Conservation (phyloP, 129 eudicot genomes). For the Pittosporum tobira region DNA sequence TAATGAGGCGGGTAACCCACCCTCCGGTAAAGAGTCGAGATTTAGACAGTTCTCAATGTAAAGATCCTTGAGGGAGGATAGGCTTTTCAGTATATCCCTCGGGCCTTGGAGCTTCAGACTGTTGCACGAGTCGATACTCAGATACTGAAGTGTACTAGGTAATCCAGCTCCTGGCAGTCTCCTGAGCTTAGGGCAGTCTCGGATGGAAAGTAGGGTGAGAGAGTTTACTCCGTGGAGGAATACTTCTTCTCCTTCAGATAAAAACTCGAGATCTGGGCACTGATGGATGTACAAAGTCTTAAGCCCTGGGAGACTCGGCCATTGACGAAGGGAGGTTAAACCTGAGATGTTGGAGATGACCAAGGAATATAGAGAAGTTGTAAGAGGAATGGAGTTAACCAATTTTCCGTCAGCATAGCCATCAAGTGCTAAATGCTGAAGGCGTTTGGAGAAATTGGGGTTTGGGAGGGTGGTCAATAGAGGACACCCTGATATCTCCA, state of each 20-base stretch:
- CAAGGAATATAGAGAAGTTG: conserved; percentile 10
- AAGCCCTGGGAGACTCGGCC: conserved; percentile 12
- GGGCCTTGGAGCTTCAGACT: conserved; percentile 8
- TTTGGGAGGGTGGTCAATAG: conserved; percentile 6
- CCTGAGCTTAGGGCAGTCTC: conserved; percentile 6
- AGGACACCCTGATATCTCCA: conserved; percentile 14
- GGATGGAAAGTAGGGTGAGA: background rate
- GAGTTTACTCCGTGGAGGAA: background rate
- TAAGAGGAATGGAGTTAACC: background rate
- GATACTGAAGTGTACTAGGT: conserved; percentile 6
- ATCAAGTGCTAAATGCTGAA: conserved; percentile 3
- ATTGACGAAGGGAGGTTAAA: conserved; percentile 9
- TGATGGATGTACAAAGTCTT: conserved; percentile 7
- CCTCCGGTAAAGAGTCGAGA: conserved; percentile 6
- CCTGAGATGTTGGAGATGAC: conserved; percentile 16
- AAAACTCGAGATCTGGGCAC: background rate
- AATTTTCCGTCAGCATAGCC: background rate
- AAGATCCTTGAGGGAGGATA: conserved; percentile 16
- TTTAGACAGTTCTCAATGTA: conserved; percentile 16
- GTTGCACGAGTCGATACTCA: conserved; percentile 12
- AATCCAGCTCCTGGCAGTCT: conserved; percentile 1
- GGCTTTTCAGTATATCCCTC: conserved; percentile 6
- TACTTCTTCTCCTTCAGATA: background rate
- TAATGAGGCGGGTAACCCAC: background rate
- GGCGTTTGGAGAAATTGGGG: background rate